phyloP scores from a whole-genome alignment of 108 stramenopile species.

The Halocafeteria seosinensis region DNA sequence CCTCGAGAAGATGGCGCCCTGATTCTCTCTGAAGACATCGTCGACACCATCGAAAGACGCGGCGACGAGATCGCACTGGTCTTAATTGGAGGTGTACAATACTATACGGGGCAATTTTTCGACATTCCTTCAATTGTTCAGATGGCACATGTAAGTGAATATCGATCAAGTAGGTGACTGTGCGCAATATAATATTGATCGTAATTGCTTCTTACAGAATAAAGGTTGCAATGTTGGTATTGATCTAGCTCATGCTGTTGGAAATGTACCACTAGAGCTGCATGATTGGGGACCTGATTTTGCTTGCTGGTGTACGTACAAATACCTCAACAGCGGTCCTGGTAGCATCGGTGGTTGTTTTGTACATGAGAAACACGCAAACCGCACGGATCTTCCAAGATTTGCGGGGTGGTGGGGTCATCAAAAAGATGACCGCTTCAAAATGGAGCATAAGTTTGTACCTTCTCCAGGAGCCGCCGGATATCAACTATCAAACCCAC shows the following conservation, averaged over 20 bases:
- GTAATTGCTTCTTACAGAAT: too few species aligned
- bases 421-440: slow-evolving; percentile 16
- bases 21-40: slow-evolving; percentile 15
- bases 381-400: background rate
- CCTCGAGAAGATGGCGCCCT: slow-evolving; percentile 1
- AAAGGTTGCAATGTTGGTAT: slow-evolving; percentile 15
- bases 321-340: slow-evolving; percentile 29
- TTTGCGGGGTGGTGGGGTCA: slow-evolving; percentile 29
- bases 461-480: slow-evolving; percentile 21
- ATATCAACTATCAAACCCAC: slow-evolving; percentile 23
- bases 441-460: slow-evolving; percentile 11
- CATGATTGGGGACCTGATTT: slow-evolving; percentile 30
- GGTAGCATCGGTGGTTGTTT: slow-evolving; percentile 27
- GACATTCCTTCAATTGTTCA: slow-evolving; percentile 4
- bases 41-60: background rate
- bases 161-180: too few species aligned
- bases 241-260: slow-evolving; percentile 27
- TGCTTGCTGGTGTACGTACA: slow-evolving; percentile 37
- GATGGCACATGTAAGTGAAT: background rate
- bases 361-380: slow-evolving; percentile 17
- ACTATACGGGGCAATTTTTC: slow-evolving; percentile 24
- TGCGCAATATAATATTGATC: too few species aligned
- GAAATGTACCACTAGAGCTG: slow-evolving; percentile 19
- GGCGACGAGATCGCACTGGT: slow-evolving; percentile 12
- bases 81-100: slow-evolving; percentile 24